Evolutionary conservation across 306 rosid genomes (phyloP), one percentile per base, ranked within the genome.

Genomic region (Prunus armeniaca): DNA sequence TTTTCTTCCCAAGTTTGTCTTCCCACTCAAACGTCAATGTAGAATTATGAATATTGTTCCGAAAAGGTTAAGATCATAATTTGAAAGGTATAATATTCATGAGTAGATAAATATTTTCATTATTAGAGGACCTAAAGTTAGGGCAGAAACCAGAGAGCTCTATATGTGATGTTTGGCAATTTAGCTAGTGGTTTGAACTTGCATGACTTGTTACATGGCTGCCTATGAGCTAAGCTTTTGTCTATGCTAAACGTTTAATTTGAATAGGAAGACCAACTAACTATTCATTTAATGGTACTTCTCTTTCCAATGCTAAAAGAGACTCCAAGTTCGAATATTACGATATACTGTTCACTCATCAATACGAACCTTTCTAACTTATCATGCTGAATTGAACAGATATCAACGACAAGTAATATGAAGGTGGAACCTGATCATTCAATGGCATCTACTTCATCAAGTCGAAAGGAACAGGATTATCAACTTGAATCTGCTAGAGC

Each of bases 401-500:
- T 80, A 25, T 24, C 82, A n/a, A 73, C 77, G 12, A 46, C 68
- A 64, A 79, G 32, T 41, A 65, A 47, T 25, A 64, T 51, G 18
- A 84, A 83, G 70, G 73, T 25, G 72, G 94, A 84, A 66, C 73
- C 84, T 27, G 81, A 54, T 73, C 77, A 60, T 60, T 67, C 86
- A 72, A 55, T 28, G 27, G 45, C 82, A 75, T 84, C 89, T 32
- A 45, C 47, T 68, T 73, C 84, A 25, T 57, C 89, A 51, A 71
- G 68, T 62, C 78, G 62, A 83, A 90, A 84, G 72, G 81, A 87
- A 64, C 72, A 90, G 86, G 88, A 85, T 34, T 92, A 83, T 55
- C 86, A 86, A 73, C 86, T 94, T 5, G 90, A 90, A 80, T 82
- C 79, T 30, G 79, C 93, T 1, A 92, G 83, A 80, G 90, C 85